A percentile compares a stretch with the other conserved stretches of the same genome.
Evolutionary conservation across 331 rosid species (phyloP).

Genomic region (Stylosanthes scabra): DNA sequence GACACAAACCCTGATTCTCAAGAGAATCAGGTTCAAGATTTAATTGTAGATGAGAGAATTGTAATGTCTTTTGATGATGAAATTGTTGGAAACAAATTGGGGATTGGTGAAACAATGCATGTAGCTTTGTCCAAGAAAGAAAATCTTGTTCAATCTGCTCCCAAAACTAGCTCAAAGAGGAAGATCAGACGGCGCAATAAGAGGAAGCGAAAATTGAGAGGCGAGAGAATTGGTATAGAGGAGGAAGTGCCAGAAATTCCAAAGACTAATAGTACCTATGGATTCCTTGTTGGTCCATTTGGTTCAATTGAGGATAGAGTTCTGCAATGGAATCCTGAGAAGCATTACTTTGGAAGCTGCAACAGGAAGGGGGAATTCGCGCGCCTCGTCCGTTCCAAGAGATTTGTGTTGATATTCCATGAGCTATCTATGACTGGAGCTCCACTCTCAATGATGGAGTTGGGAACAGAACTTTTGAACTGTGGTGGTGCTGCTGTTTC

Average conservation of each 20-base stretch:
- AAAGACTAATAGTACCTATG: slow-evolving; percentile 62
- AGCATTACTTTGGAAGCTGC: slow-evolving; percentile 72
- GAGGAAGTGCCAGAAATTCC: slow-evolving; percentile 65
- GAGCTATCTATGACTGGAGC: slow-evolving; percentile 93
- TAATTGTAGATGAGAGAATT: slow-evolving; percentile 37
- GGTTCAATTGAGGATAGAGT: slow-evolving; percentile 70
- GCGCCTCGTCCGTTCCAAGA: slow-evolving; percentile 75
- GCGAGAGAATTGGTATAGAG: slow-evolving; percentile 49
- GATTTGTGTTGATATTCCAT: slow-evolving; percentile 79
- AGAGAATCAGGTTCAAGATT: slow-evolving; percentile 48
- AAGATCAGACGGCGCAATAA: slow-evolving; percentile 52
- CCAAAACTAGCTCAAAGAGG: slow-evolving; percentile 53
- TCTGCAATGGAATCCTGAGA: slow-evolving; percentile 75
- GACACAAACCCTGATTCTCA: slow-evolving; percentile 45
- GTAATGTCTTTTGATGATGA: slow-evolving; percentile 43
- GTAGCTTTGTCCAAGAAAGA: slow-evolving; percentile 60
- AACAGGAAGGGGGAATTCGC: slow-evolving; percentile 72
- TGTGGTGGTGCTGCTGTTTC: slow-evolving; percentile 89
- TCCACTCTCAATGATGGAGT: slow-evolving; percentile 88
- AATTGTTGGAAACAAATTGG: slow-evolving; percentile 35
- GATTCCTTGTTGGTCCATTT: slow-evolving; percentile 87
- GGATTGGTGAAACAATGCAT: slow-evolving; percentile 30
- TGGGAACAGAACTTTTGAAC: slow-evolving; percentile 85
- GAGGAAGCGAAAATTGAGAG: slow-evolving; percentile 43
- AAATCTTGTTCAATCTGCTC: slow-evolving; percentile 42